phyloP scores from a whole-genome alignment of 75 land plant species.

The Cupressus sempervirens region DNA sequence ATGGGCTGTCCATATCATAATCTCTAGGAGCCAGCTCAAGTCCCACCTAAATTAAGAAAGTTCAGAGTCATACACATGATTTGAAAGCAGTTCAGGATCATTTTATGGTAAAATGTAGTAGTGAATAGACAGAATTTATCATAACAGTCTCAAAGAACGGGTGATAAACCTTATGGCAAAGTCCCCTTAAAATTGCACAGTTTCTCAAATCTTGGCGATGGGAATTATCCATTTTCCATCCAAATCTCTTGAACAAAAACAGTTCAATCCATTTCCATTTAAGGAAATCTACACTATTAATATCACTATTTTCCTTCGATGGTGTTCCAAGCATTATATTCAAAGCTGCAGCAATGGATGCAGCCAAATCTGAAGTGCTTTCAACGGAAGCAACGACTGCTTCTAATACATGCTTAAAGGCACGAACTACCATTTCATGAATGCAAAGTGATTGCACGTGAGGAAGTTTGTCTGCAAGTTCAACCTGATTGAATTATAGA shows the following conservation, averaged over 20 bases:
- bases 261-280: slow-evolving; percentile 70
- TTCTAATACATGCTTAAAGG: slow-evolving; percentile 83
- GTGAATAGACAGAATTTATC: neutral
- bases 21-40: slow-evolving; percentile 89
- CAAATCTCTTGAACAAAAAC: slow-evolving; percentile 73
- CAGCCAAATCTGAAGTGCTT: slow-evolving; percentile 46
- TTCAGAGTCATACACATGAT: neutral
- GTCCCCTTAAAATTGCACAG: slow-evolving; percentile 84
- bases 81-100: neutral
- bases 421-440: slow-evolving; percentile 96
- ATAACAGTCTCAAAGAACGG: neutral
- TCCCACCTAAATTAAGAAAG: slow-evolving; percentile 59
- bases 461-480: slow-evolving; percentile 94
- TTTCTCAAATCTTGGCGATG: slow-evolving; percentile 59
- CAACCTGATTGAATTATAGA: slow-evolving; percentile 49
- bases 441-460: slow-evolving; percentile 96
- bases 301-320: slow-evolving; percentile 24
- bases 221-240: slow-evolving; percentile 60
- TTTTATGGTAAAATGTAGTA: neutral
- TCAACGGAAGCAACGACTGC: slow-evolving; percentile 77
- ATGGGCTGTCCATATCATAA: slow-evolving; percentile 73
- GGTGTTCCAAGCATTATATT: slow-evolving; percentile 82
- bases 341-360: slow-evolving; percentile 69
- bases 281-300: slow-evolving; percentile 19
- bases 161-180: slow-evolving; percentile 79